These are phyloP conservation scores for Lathyrus sativus DNA, from an alignment of 306 rosid species.

Conservation along the genomic window DNA sequence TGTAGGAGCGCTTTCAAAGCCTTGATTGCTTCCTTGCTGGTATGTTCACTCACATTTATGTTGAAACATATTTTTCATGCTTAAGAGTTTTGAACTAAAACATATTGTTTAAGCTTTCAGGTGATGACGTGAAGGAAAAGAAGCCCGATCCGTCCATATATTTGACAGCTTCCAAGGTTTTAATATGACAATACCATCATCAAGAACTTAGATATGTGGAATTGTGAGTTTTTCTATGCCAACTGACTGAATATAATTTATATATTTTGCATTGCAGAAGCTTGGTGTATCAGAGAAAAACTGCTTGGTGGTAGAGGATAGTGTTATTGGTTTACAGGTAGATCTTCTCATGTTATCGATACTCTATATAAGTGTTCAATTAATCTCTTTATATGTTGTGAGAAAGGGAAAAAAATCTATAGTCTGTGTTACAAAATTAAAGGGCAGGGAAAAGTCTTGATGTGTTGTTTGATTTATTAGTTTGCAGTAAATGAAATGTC, in stretches of 20 bases:
- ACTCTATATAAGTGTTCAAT: constrained; percentile 6
- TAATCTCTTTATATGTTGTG: constrained; percentile 9
- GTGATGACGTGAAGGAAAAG: constrained; percentile 95
- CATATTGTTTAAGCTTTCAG: constrained; percentile 46
- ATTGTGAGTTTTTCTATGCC: background rate
- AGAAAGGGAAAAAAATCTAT: background rate
- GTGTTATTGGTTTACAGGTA: constrained; percentile 92
- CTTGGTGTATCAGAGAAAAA: constrained; percentile 64
- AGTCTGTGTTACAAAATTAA: constrained; percentile 16
- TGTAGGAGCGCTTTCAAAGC: constrained; percentile 88
- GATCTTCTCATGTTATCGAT: constrained; percentile 22
- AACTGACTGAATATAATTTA: constrained; percentile 31
- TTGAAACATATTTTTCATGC: constrained; percentile 22
- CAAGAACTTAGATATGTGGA: constrained; percentile 17
- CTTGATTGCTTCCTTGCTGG: constrained; percentile 99
- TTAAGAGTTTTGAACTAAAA: constrained; percentile 17
- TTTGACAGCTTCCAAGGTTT: constrained; percentile 74
- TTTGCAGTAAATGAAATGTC: constrained; percentile 18
- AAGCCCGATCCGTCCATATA: constrained; percentile 96
- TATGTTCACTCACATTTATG: constrained; percentile 35
- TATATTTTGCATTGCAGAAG: constrained; percentile 56
- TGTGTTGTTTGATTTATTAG: constrained; percentile 26
- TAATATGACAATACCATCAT: constrained; percentile 25
- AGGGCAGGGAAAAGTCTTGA: background rate
- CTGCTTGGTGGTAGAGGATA: constrained; percentile 88